Evolutionary conservation across 768 basidiomycete genomes (phyloP), one percentile per base, ranked within the genome.

Genomic region (Boletellus ananas): DNA sequence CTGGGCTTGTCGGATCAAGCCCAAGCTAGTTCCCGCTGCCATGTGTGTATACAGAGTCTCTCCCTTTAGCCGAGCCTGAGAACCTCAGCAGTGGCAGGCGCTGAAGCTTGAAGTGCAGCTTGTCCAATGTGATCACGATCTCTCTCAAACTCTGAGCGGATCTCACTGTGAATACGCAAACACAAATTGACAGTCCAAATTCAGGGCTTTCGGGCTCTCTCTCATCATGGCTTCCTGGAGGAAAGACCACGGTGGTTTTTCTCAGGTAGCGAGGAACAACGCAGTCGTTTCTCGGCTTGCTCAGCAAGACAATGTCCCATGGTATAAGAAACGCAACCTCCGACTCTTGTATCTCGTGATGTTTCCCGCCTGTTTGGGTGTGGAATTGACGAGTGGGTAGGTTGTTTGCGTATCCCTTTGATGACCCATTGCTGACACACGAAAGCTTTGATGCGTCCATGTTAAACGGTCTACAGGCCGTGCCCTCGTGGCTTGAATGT

Each of bases 381-480:
- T 49, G 7, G 50, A 54, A 29, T 41, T 56, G 47, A 51, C 48
- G 2, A 40, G 3, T 29, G 57, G 57, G 57, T 37, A 21, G 47
- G 57, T 44, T 31, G 0, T 14, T 29, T 29, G 7, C 18, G 6
- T 8, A 9, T 17, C 0, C 6, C 29, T 29, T 43, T 31, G 17
- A 12, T 16, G 13, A 2, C 20, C 4, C 12, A 3, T 12, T 29
- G 42, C 13, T 54, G 33, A 55, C 14, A 0, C 3, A 4, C 1
- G 17, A 14, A 46, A 55, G 54, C 9, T 47, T 52, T 39, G 50
- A 55, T 11, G 78, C 78, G 0, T 79, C 79, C 2, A 81, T 83
- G 82, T 73, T 84, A 62, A 84, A 83, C 52, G 80, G 79, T 34
- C 59, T 84, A 39, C 82, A 84, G 61, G 79, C 79, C 0, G 81